Evolutionary conservation across 805 yeast species (phyloP).

Genomic region (Schwanniomyces vanrijiae): DNA sequence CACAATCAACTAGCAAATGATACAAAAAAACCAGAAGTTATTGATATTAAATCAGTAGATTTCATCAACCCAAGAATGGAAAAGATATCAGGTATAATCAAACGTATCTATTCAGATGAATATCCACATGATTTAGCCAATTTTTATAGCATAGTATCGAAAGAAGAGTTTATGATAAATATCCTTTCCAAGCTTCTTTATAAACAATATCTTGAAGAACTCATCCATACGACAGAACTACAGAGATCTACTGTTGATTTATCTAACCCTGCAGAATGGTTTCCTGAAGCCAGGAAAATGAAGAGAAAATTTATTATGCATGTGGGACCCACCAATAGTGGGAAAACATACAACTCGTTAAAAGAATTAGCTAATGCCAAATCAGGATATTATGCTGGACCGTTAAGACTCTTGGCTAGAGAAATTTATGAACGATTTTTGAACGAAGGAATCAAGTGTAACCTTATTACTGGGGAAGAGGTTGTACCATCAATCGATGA

Average conservation of each 20-base stretch:
- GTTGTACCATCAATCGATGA: conserved; percentile 68
- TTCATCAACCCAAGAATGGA: conserved; percentile 28
- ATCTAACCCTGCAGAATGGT: conserved; percentile 58
- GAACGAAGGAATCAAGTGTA: conserved; percentile 65
- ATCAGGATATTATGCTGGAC: conserved; percentile 92
- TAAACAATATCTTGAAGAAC: conserved; percentile 17
- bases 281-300: conserved; percentile 78
- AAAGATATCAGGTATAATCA: conserved; percentile 18
- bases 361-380: conserved; percentile 61
- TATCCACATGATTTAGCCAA: conserved; percentile 20
- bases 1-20: not conserved
- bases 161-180: conserved; percentile 17
- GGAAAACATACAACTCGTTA: conserved; percentile 86
- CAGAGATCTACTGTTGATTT: conserved; percentile 21
- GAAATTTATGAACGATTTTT: conserved; percentile 87
- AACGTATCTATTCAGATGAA: conserved; percentile 14
- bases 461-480: conserved; percentile 95
- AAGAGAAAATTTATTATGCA: conserved; percentile 84
- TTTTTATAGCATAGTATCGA: conserved; percentile 15
- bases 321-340: conserved; percentile 97
- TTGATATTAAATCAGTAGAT: conserved; percentile 11
- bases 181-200: conserved; percentile 24
- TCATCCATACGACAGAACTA: conserved; percentile 9
- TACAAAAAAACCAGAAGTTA: not conserved
- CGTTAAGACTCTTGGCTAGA: conserved; percentile 83